Conservation (phyloP, 2,329 filamentous ascomycete genomes). For the Cordyceps javanica region DNA sequence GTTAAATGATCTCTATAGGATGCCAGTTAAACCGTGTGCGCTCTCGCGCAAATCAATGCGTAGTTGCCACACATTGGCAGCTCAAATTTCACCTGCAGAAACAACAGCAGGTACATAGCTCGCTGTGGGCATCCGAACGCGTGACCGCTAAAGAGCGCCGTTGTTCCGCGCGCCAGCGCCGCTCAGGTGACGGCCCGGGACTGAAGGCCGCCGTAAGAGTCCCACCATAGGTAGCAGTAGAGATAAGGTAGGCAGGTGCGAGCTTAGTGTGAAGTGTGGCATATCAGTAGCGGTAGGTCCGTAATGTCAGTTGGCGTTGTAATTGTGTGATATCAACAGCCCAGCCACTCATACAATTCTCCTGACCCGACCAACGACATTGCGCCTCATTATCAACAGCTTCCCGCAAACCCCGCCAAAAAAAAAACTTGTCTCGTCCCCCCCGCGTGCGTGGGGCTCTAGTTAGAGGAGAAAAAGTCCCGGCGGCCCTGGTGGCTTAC, state of each 20-base stretch:
- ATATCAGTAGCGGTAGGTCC: not conserved
- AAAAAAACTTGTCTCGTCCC: not conserved
- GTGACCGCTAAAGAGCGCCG: conserved; percentile 9
- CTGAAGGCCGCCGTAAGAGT: not conserved
- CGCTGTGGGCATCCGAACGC: not conserved
- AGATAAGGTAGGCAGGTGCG: too few species aligned
- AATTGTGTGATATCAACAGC: not conserved
- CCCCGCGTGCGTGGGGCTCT: conserved; percentile 8
- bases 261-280: too few species aligned
- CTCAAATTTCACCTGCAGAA: not conserved
- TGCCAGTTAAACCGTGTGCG: too few species aligned
- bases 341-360: not conserved
- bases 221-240: too few species aligned
- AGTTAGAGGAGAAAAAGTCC: conserved; percentile 1
- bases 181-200: conserved; percentile 9
- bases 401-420: conserved; percentile 1
- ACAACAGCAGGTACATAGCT: not conserved
- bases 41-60: too few species aligned
- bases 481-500: conserved; percentile 10
- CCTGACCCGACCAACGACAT: not conserved
- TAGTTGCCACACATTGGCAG: too few species aligned
- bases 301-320: not conserved
- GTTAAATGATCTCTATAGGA: too few species aligned
- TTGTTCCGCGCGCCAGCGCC: conserved; percentile 1
- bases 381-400: not conserved